A percentile compares a stretch with the other conserved stretches of the same genome.
Evolutionary conservation across 352 stramenopile species (phyloP).

Genomic region (Halophytophthora batemanensis): DNA sequence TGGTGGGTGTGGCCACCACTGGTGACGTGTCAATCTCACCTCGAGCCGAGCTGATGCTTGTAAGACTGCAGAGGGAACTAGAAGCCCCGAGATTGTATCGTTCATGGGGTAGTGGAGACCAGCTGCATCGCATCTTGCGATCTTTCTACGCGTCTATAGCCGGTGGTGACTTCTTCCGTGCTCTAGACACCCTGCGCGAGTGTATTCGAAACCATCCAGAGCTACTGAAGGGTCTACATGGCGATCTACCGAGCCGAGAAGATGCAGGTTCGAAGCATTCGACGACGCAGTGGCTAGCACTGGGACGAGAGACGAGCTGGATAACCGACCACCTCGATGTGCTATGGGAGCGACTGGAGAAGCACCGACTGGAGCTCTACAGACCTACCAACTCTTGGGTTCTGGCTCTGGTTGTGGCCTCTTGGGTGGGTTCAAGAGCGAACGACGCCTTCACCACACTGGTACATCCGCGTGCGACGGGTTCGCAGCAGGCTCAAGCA

Average conservation of each 20-base stretch:
- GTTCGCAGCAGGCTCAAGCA: too few species aligned
- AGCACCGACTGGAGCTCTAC: too few species aligned
- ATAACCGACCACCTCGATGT: slow-evolving; percentile 38
- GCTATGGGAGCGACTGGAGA: slow-evolving; percentile 41
- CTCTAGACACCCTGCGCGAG: slow-evolving; percentile 16
- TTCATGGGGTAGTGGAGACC: slow-evolving; percentile 13
- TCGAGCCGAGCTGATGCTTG: slow-evolving; percentile 15
- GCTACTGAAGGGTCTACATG: slow-evolving; percentile 25
- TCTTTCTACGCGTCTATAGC: slow-evolving; percentile 30
- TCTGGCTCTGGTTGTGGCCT: too few species aligned
- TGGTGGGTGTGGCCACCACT: slow-evolving; percentile 25
- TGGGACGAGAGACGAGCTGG: slow-evolving; percentile 38
- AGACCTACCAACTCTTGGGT: too few species aligned
- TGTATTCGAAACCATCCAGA: slow-evolving; percentile 25
- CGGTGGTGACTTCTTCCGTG: slow-evolving; percentile 16
- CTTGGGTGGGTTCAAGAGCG: too few species aligned
- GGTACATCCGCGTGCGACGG: too few species aligned
- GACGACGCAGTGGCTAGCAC: slow-evolving; percentile 5
- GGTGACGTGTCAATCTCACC: slow-evolving; percentile 12
- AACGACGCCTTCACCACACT: too few species aligned
- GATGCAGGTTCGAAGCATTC: slow-evolving; percentile 1
- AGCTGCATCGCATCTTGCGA: slow-evolving; percentile 26
- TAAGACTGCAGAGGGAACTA: slow-evolving; percentile 21
- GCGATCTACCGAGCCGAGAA: slow-evolving; percentile 9
- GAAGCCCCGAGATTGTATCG: slow-evolving; percentile 17